Percentiles rank a stretch among this genome's conserved stretches.
Conservation (phyloP, 441 rosid genomes). For the Brassica hybrid region DNA sequence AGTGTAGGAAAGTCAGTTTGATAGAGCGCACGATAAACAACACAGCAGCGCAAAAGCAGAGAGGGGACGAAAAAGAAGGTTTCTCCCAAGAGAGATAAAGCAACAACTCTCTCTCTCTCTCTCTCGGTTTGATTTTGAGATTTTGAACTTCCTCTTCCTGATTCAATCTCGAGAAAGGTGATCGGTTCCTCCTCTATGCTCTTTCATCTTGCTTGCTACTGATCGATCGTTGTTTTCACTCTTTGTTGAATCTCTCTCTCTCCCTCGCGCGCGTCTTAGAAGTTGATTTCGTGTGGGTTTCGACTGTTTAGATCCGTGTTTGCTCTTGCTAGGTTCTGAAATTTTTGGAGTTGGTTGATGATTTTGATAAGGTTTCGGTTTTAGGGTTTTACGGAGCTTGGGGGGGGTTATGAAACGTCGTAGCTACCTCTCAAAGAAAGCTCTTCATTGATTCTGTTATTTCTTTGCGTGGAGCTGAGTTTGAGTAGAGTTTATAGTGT, state of each 20-base stretch:
- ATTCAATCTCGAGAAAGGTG: slow-evolving; percentile 17
- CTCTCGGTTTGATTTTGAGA: slow-evolving; percentile 4
- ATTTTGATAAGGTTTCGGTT: slow-evolving; percentile 6
- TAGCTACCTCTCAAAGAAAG: slow-evolving; percentile 19
- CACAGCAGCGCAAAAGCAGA: slow-evolving; percentile 39
- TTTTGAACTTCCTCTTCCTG: slow-evolving; percentile 19
- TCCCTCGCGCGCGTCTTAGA: not conserved
- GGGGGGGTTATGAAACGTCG: not conserved
- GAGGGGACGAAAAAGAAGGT: not conserved
- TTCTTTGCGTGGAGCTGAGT: too few relatives aligned
- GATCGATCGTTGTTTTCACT: not conserved
- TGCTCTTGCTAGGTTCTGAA: slow-evolving; percentile 29
- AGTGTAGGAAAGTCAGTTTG: not conserved
- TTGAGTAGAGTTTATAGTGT: not conserved
- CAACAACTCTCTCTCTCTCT: not conserved
- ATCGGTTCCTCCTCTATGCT: slow-evolving; percentile 5
- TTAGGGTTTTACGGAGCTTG: slow-evolving; percentile 38
- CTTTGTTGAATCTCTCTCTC: not conserved
- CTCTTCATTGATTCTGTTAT: not conserved
- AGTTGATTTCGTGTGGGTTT: slow-evolving; percentile 10
- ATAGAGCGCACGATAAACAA: slow-evolving; percentile 41
- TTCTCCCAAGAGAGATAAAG: slow-evolving; percentile 25
- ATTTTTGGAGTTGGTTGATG: slow-evolving; percentile 26
- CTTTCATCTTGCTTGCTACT: slow-evolving; percentile 26
- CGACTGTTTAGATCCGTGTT: slow-evolving; percentile 16